phyloP scores from a whole-genome alignment of 2,329 filamentous ascomycete species.

The Arthrinium puccinioides region DNA sequence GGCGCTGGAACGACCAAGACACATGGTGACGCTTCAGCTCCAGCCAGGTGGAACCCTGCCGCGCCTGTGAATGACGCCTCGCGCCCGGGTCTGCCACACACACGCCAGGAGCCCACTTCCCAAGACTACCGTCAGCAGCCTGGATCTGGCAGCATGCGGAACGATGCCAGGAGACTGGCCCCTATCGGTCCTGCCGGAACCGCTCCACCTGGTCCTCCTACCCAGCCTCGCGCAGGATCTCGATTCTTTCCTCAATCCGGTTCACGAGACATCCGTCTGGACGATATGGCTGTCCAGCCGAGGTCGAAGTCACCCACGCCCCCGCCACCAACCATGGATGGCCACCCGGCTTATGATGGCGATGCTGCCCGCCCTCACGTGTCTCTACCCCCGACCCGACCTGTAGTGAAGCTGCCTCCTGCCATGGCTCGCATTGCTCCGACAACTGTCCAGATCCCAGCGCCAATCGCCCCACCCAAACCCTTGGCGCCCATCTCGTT shows the following conservation, averaged over 20 bases:
- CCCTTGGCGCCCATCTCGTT: slow-evolving; percentile 36
- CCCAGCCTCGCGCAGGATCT: slow-evolving; percentile 44
- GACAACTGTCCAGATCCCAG: slow-evolving; percentile 13
- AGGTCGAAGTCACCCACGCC: slow-evolving; percentile 56
- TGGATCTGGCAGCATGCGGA: slow-evolving; percentile 10
- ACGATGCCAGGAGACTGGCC: no score
- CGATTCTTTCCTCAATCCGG: slow-evolving; percentile 52
- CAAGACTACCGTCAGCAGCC: slow-evolving; percentile 9
- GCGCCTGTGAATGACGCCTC: background rate
- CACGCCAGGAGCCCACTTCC: background rate
- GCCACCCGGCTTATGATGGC: slow-evolving; percentile 66
- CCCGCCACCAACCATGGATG: slow-evolving; percentile 62
- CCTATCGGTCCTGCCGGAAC: slow-evolving; percentile 6
- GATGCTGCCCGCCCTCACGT: slow-evolving; percentile 60
- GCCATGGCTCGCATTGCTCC: background rate
- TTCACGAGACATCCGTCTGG: slow-evolving; percentile 34
- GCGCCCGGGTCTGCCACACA: background rate
- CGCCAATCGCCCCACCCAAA: slow-evolving; percentile 19
- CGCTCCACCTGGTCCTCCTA: slow-evolving; percentile 12
- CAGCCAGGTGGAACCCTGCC: background rate
- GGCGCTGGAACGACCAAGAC: slow-evolving; percentile 14
- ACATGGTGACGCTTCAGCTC: slow-evolving; percentile 1
- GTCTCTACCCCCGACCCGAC: slow-evolving; percentile 60
- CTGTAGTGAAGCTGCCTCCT: slow-evolving; percentile 75
- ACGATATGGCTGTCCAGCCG: slow-evolving; percentile 27